Conservation (phyloP, 805 yeast genomes). For the Saturnispora saitoi region DNA sequence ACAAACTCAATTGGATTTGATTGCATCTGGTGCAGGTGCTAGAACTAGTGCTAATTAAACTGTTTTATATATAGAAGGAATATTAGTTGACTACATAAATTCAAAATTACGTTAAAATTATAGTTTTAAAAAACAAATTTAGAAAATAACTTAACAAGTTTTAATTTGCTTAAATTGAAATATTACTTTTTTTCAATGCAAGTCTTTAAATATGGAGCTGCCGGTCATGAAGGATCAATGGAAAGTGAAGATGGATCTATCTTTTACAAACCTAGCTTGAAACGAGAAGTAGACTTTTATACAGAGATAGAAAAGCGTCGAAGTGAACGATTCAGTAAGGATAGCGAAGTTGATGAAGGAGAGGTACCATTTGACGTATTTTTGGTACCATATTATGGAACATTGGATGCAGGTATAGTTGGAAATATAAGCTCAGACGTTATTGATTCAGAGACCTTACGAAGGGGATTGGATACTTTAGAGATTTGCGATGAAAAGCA, state of each 20-base stretch:
- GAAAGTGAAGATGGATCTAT: constrained; percentile 55
- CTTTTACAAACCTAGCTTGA: constrained; percentile 60
- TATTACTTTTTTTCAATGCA: constrained; percentile 12
- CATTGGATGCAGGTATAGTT: constrained; percentile 24
- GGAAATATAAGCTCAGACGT: constrained; percentile 12
- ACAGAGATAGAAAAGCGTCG: constrained; percentile 23
- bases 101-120: too few relatives aligned
- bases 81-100: too few relatives aligned
- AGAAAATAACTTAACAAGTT: too few relatives aligned
- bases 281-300: constrained; percentile 74
- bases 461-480: constrained; percentile 11
- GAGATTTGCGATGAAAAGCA: constrained; percentile 18
- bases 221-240: constrained; percentile 83
- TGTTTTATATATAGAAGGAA: neutral
- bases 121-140: too few relatives aligned
- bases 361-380: constrained; percentile 1
- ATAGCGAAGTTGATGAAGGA: constrained; percentile 11
- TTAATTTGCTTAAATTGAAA: too few relatives aligned
- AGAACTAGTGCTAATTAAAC: constrained; percentile 50
- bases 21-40: constrained; percentile 62
- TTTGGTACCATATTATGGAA: constrained; percentile 37
- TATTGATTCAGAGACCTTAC: constrained; percentile 18
- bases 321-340: neutral
- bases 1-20: constrained; percentile 47
- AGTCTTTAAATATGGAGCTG: constrained; percentile 62